Evolutionary conservation across 306 rosid species (phyloP).

Genomic region (Dalbergia cultrata): DNA sequence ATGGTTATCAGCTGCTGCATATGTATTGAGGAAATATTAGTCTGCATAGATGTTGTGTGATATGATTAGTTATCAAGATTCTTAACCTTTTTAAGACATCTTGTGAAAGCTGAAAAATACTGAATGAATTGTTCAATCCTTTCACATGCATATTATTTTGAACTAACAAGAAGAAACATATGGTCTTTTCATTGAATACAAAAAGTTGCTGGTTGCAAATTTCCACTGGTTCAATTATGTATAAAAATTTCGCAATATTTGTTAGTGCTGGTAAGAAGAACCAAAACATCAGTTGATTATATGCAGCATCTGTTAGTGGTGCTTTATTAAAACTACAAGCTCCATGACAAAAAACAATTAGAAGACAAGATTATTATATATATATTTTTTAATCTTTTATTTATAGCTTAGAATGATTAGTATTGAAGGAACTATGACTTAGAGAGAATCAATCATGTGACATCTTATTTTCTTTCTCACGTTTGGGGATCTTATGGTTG

Average conservation of each 20-base stretch:
- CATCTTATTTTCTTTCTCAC: neutral
- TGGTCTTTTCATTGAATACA: neutral
- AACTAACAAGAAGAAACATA: neutral
- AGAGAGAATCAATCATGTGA: too few relatives aligned
- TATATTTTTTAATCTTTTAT: neutral
- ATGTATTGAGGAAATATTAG: neutral
- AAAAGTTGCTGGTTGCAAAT: neutral
- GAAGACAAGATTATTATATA: neutral
- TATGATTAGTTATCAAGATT: neutral
- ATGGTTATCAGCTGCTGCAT: neutral
- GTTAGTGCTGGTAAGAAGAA: neutral
- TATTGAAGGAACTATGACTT: neutral
- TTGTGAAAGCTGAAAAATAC: constrained; percentile 1
- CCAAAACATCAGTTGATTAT: neutral
- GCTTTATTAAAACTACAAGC: neutral
- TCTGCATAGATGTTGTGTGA: neutral
- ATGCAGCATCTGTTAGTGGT: neutral
- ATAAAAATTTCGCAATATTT: neutral
- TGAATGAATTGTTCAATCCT: neutral
- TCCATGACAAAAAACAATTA: neutral
- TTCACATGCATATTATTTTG: neutral
- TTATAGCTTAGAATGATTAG: neutral
- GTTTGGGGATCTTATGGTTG: neutral
- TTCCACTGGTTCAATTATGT: neutral
- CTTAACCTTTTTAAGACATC: neutral